Evolutionary conservation across 2,329 filamentous ascomycete genomes (phyloP), one percentile per base, ranked within the genome.

Genomic region (Didymella segeticola): DNA sequence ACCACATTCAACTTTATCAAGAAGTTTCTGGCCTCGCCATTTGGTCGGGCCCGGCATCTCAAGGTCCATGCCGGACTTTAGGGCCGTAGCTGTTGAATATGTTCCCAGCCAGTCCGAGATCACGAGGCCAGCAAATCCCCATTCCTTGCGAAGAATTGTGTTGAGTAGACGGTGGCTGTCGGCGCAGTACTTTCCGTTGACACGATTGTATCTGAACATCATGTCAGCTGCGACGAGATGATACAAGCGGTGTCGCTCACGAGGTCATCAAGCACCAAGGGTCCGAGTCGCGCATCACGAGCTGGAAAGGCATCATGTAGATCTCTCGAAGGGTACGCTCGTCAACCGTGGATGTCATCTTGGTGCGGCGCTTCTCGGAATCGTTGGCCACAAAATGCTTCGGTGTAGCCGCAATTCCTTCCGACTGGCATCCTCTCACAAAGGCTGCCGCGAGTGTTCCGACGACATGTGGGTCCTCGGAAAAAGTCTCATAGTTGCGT

Each of bases 311-410:
- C 9, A 38, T 4, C 3, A 56, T 41, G 27, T 56, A 81, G 58
- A 77, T 80, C 66, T 89, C 86, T 15, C 86, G 79, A 29, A 89
- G 71, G 1, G 86, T 71, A n/a, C n/a, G n/a, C n/a, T n/a, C n/a
- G n/a, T n/a, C n/a, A n/a, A n/a, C n/a, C n/a, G n/a, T n/a, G n/a
- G n/a, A n/a, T n/a, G n/a, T n/a, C n/a, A n/a, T n/a, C n/a, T n/a
- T n/a, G n/a, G n/a, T n/a, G n/a, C n/a, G n/a, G n/a, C n/a, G n/a
- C n/a, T n/a, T n/a, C n/a, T n/a, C n/a, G n/a, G n/a, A 81, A 64
- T 89, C 86, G 52, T 89, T 89, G 19, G 78, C 82, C 9, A 86
- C 85, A 54, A 86, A 88, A 31, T 86, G 89, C 77, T 93, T 93
- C n/a, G n/a, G n/a, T n/a, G n/a, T n/a, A n/a, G n/a, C n/a, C n/a